Percentiles rank a stretch among this genome's conserved stretches.
These are phyloP conservation scores for Jackrogersella multiformis DNA, from an alignment of 495 filamentous ascomycete species.

Conservation along the genomic window DNA sequence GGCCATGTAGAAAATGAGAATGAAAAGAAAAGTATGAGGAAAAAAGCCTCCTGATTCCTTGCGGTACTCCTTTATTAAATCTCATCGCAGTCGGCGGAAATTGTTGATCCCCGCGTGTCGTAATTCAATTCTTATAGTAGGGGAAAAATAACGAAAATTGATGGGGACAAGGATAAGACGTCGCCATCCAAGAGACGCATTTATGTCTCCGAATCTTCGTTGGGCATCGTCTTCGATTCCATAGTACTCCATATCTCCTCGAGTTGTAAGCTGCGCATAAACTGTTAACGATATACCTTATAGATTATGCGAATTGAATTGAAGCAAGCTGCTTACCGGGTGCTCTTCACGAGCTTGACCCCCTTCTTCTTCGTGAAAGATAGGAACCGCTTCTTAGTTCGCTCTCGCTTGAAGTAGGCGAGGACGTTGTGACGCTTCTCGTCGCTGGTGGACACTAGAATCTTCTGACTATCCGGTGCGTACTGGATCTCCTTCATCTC, in stretches of 20 bases:
- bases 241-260: slow-evolving; percentile 41
- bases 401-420: slow-evolving; percentile 55
- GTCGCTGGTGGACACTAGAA: slow-evolving; percentile 46
- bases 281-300: slow-evolving; percentile 16
- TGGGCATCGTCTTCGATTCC: slow-evolving; percentile 38
- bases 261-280: slow-evolving; percentile 17
- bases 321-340: slow-evolving; percentile 39
- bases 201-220: slow-evolving; percentile 30
- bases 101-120: background rate
- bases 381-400: slow-evolving; percentile 59
- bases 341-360: slow-evolving; percentile 48
- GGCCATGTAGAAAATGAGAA: slow-evolving; percentile 9
- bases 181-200: background rate
- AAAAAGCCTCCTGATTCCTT: slow-evolving; percentile 32
- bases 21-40: slow-evolving; percentile 11
- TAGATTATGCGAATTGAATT: background rate
- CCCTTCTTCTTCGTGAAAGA: slow-evolving; percentile 51
- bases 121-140: background rate
- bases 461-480: slow-evolving; percentile 43
- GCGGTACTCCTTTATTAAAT: slow-evolving; percentile 35
- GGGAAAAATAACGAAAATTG: slow-evolving; percentile 1
- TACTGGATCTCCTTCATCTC: slow-evolving; percentile 54
- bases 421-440: slow-evolving; percentile 48
- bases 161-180: background rate
- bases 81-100: slow-evolving; percentile 6